Conservation (phyloP, 176 grass and related monocot species). For the Triticum dicoccoides region DNA sequence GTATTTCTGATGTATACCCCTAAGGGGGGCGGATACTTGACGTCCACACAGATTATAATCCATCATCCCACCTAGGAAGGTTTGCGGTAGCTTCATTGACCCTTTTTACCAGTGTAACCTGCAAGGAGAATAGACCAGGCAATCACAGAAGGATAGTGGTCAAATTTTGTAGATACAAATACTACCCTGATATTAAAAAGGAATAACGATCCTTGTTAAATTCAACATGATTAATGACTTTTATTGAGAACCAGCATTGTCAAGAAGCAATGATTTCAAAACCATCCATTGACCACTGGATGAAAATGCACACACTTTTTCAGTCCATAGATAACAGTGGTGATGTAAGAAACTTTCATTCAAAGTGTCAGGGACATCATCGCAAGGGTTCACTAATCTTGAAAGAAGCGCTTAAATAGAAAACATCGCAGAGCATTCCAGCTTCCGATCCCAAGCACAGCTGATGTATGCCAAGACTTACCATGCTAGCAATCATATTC, state of each 20-base stretch:
- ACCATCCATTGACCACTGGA: neutral
- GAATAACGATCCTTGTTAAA: neutral
- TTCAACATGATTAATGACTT: neutral
- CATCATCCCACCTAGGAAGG: constrained; percentile 81
- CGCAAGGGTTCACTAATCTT: neutral
- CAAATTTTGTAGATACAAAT: neutral
- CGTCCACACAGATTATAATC: constrained; percentile 34
- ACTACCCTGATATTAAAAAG: neutral
- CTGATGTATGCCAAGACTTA: neutral
- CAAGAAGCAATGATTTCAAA: neutral
- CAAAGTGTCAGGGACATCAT: neutral
- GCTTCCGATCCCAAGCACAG: neutral
- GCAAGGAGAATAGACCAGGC: neutral
- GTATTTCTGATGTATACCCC: constrained; percentile 37
- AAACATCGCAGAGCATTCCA: neutral
- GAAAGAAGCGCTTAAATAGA: neutral
- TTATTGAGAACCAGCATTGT: neutral
- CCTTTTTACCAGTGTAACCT: constrained; percentile 85
- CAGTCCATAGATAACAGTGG: neutral
- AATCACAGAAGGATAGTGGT: neutral
- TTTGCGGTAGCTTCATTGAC: constrained; percentile 85
- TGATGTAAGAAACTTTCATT: neutral
- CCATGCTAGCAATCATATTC: neutral
- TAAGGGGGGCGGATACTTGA: neutral
- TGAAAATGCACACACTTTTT: neutral